These are phyloP conservation scores for Malus sylvestris DNA, from an alignment of 306 rosid species.

Conservation along the genomic window DNA sequence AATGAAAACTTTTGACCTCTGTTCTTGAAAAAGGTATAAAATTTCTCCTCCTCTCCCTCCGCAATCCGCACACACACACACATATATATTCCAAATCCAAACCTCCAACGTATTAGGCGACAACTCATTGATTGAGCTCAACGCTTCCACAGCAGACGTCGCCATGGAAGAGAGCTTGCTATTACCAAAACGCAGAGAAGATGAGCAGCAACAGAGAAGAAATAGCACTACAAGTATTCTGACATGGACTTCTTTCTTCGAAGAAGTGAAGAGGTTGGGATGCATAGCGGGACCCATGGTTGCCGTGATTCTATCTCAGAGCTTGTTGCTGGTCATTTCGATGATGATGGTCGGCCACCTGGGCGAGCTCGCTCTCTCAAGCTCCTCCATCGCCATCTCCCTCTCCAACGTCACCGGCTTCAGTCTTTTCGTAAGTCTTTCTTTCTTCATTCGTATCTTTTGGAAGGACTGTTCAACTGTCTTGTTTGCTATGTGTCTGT, in stretches of 20 bases:
- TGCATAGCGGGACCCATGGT: constrained; percentile 46
- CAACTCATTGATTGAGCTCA: not conserved
- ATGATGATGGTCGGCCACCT: constrained; percentile 57
- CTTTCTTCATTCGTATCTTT: not conserved
- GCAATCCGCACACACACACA: too few relatives aligned
- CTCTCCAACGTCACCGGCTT: constrained; percentile 43
- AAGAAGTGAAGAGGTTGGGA: constrained; percentile 42
- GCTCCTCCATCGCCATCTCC: constrained; percentile 46
- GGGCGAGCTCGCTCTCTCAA: constrained; percentile 42
- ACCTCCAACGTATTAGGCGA: not conserved
- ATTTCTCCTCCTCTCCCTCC: too few relatives aligned
- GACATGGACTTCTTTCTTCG: constrained; percentile 18
- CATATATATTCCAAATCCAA: not conserved
- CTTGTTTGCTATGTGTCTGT: not conserved
- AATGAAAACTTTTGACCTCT: too few relatives aligned
- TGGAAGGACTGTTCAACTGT: not conserved
- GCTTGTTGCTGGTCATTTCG: constrained; percentile 39
- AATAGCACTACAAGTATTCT: not conserved
- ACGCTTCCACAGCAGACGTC: not conserved
- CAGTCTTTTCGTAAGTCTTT: constrained; percentile 38
- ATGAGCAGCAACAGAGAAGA: not conserved
- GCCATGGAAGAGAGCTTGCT: constrained; percentile 29
- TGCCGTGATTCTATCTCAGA: constrained; percentile 37
- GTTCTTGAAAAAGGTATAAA: too few relatives aligned
- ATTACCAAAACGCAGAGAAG: not conserved